Evolutionary conservation across 352 stramenopile species (phyloP).

Genomic region (Pythium phragmiticola): DNA sequence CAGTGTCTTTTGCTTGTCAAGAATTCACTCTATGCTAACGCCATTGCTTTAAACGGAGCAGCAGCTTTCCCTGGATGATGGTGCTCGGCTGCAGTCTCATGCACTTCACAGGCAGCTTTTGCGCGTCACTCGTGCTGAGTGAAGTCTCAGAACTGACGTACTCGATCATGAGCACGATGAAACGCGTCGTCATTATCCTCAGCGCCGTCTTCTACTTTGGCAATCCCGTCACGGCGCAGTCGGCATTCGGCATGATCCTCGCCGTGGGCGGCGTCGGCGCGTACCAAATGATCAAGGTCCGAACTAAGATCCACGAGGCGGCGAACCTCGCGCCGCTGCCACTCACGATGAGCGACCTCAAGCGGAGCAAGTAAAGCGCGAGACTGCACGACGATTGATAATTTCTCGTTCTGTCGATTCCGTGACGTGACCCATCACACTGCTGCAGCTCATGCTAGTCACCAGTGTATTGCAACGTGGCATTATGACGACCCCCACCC

Average conservation of each 20-base stretch:
- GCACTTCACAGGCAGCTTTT: conserved; percentile 82
- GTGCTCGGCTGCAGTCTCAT: conserved; percentile 81
- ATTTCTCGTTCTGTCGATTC: too few species aligned
- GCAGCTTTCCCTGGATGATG: conserved; percentile 70
- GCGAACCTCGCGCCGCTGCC: conserved; percentile 41
- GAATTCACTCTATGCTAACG: not conserved
- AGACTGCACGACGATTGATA: not conserved
- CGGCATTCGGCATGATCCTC: conserved; percentile 67
- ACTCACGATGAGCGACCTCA: conserved; percentile 43
- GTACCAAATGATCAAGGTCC: conserved; percentile 82
- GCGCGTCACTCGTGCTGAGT: conserved; percentile 77
- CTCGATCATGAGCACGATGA: conserved; percentile 91
- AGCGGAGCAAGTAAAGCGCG: conserved; percentile 26
- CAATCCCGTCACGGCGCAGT: conserved; percentile 71
- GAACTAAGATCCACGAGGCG: conserved; percentile 40
- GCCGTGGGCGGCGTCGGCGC: conserved; percentile 67
- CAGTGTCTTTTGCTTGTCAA: too few species aligned
- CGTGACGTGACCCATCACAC: not conserved
- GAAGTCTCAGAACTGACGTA: conserved; percentile 88
- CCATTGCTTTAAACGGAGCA: conserved; percentile 9
- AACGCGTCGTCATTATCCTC: conserved; percentile 85
- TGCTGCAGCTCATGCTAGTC: not conserved
- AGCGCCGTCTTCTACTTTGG: conserved; percentile 86
- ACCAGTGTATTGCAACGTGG: too few species aligned
- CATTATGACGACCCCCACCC: too few species aligned